Base-by-base conservation (phyloP, 768 basidiomycete species). In the Boletellus emodensis region DNA sequence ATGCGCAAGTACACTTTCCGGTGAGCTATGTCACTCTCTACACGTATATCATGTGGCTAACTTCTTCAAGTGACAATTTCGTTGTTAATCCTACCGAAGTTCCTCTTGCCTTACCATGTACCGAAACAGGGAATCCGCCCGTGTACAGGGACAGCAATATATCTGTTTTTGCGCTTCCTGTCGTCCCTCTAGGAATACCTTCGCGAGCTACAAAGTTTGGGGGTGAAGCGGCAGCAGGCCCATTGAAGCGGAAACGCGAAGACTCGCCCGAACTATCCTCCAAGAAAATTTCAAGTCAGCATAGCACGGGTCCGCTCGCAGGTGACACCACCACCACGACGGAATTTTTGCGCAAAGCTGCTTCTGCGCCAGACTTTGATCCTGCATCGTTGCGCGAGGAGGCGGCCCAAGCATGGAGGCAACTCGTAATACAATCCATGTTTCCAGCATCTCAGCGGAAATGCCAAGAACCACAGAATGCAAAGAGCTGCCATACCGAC, bases 1-100 rank as follows among this genome's bases (percentile, higher is more conserved):
- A 83, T 85, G 78, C 77, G 91, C 10, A 69, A 74, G 32, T 89
- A 83, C 58, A 75, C 81, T 0, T 81, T 71, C 55, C 76, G 91
- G 91, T 90, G 51, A 46, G 53, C 18, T 11, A 6, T 26, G 34
- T 26, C 37, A 12, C 4, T 39, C 4, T 39, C 41, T 43, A 32
- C 44, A 9, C 28, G 34, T 13, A 18, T 32, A 33, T 14, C 44
- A 39, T 28, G 12, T 48, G 13, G 28, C 40, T 13, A 17, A 36
- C 9, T 11, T 34, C 11, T 14, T 55, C 24, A 44, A 85, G 86
- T 52, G 77, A 82, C 26, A 72, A 72, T 4, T 62, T 89, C 38
- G 60, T 68, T 13, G 68, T 87, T 20, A 69, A 72, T 44, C 69
- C 75, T 9, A 56, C 65, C 13, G 79, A 85, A 62, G 66, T 76